Percentiles rank a stretch among this genome's conserved stretches.
Evolutionary conservation across 192 early-diverging fungal genomes (phyloP).

Genomic region (Entomortierella parvispora): DNA sequence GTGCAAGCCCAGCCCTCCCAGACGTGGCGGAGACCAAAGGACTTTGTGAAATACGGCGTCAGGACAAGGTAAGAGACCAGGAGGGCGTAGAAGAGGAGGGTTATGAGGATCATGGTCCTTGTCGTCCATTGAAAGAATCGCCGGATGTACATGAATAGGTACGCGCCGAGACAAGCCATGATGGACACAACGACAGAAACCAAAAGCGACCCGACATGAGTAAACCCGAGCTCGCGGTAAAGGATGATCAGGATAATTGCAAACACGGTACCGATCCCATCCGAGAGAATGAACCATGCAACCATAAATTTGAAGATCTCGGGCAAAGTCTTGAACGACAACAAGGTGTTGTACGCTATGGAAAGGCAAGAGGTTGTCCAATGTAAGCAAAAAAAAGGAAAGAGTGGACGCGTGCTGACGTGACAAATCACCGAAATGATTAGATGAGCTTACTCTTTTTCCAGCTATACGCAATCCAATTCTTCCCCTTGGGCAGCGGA

Average conservation of each 20-base stretch:
- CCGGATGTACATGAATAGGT: constrained; percentile 60
- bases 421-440: background rate
- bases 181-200: constrained; percentile 60
- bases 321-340: constrained; percentile 48
- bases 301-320: constrained; percentile 68
- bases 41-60: constrained; percentile 48
- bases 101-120: constrained; percentile 57
- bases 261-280: constrained; percentile 64
- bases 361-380: too few species aligned
- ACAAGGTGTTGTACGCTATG: constrained; percentile 47
- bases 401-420: too few species aligned
- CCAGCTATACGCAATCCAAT: constrained; percentile 42
- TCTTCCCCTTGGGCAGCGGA: constrained; percentile 54
- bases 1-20: constrained; percentile 35
- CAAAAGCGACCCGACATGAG: constrained; percentile 54
- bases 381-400: too few species aligned
- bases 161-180: constrained; percentile 58
- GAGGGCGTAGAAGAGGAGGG: constrained; percentile 42
- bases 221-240: constrained; percentile 61
- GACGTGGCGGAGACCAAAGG: constrained; percentile 16
- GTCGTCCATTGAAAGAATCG: constrained; percentile 50
- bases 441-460: constrained; percentile 8
- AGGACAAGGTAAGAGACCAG: constrained; percentile 63
- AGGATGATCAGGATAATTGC: constrained; percentile 68
- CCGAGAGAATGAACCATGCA: constrained; percentile 73